Evolutionary conservation across 257 asterid species (phyloP), one percentile per base, ranked within the genome.

Genomic region (Leonotis leonurus): DNA sequence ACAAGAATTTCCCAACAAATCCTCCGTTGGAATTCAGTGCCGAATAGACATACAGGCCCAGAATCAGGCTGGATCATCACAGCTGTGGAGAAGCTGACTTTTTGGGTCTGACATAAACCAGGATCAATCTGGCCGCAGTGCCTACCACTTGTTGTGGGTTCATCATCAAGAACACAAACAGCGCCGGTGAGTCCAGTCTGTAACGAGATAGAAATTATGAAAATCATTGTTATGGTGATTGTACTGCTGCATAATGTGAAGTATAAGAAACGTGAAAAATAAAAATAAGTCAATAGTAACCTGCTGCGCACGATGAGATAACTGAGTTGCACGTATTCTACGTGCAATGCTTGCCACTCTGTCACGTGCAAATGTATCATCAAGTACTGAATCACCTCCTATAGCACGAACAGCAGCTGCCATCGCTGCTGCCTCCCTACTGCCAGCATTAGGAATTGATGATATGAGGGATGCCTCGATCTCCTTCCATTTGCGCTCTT

Each of bases 371-470:
- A 87, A 89, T 37, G 96, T 83, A 79, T 93, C 95, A 68, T 89
- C 96, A 58, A 83, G 89, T 54, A 89, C 94, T 71, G 99, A 89
- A 87, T 93, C 99, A 62, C 99, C 95, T 56, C 99, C 99, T 6
- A 93, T 85, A 26, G 99, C 99, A 80, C 99, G 99, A 70, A 93
- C 96, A 44, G 99, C 99, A 76, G 93, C 91, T 66, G 99, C 92
- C 96, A 93, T 73, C 60, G 99, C 99, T 21, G 92, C 90, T 56
- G 99, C 99, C 78, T 93, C 99, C 71, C 99, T 82, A 83, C 85
- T 87, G 51, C 99, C 97, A 76, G 94, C 99, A 82, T 93, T 87
- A 62, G 99, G 99, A 72, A 89, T 89, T 12, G 95, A 87, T 55
- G 95, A 83, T 76, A 93, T 83, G 68, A 93, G 95, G 35, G 94